These are phyloP conservation scores for Polytrichum formosum DNA, from an alignment of 225 moss, liverwort and hornwort species.

Conservation along the genomic window DNA sequence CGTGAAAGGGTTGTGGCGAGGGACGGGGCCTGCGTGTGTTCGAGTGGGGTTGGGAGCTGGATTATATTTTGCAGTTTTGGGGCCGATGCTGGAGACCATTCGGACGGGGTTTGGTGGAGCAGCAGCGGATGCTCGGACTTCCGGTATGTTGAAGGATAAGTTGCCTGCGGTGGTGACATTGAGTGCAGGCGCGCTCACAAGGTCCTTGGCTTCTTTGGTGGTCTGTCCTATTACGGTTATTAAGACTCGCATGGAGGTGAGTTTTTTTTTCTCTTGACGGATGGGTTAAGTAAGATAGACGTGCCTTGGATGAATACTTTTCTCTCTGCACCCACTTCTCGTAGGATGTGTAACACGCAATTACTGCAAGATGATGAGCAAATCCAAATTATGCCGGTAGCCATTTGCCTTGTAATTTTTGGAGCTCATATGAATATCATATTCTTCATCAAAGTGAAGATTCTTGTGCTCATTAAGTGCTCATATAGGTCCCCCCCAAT, in stretches of 20 bases:
- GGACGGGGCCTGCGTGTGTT: slow-evolving; percentile 88
- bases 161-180: slow-evolving; percentile 69
- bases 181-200: slow-evolving; percentile 78
- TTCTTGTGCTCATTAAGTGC: too few species aligned
- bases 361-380: too few species aligned
- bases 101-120: slow-evolving; percentile 37
- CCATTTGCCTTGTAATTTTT: too few species aligned
- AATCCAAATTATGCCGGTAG: too few species aligned
- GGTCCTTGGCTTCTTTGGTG: slow-evolving; percentile 64
- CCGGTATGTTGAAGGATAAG: slow-evolving; percentile 53
- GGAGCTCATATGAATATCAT: too few species aligned
- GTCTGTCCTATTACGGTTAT: slow-evolving; percentile 94
- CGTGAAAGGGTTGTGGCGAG: slow-evolving; percentile 80
- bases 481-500: too few species aligned
- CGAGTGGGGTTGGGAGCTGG: slow-evolving; percentile 91
- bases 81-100: slow-evolving; percentile 76
- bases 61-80: slow-evolving; percentile 80
- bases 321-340: too few species aligned
- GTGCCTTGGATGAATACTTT: too few species aligned
- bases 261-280: slow-evolving; percentile 8
- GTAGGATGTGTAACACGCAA: too few species aligned
- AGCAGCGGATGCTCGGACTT: slow-evolving; percentile 17
- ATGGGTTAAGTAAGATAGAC: not conserved
- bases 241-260: slow-evolving; percentile 99
- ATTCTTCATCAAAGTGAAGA: too few species aligned